Evolutionary conservation across 2,329 filamentous ascomycete genomes (phyloP).

Genomic region (Cladosporium sp.): DNA sequence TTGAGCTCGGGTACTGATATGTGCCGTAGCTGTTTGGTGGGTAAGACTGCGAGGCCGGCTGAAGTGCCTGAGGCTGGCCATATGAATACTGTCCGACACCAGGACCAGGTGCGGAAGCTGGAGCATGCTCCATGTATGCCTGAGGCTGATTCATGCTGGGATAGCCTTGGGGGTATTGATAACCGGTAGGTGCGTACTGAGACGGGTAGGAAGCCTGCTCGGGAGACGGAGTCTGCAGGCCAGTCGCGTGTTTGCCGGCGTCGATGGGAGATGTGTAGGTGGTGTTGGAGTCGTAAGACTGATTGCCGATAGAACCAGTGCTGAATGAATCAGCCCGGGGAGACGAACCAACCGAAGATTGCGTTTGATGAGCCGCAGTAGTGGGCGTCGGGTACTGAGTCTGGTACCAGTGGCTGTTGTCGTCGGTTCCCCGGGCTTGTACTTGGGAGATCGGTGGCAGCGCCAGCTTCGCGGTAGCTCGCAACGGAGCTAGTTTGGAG

Average conservation of each 20-base stretch:
- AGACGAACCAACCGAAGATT: slow-evolving; percentile 68
- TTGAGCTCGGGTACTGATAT: slow-evolving; percentile 70
- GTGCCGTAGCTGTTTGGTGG: slow-evolving; percentile 63
- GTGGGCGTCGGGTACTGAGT: slow-evolving; percentile 12
- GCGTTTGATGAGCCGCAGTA: slow-evolving; percentile 43
- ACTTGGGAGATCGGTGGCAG: slow-evolving; percentile 80
- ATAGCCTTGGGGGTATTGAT: slow-evolving; percentile 33
- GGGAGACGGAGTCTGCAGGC: slow-evolving; percentile 69
- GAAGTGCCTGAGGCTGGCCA: slow-evolving; percentile 54
- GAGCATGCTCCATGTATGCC: slow-evolving; percentile 76
- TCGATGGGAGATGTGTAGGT: slow-evolving; percentile 54
- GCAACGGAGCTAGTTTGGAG: slow-evolving; percentile 6
- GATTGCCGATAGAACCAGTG: slow-evolving; percentile 46
- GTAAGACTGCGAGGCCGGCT: slow-evolving; percentile 31
- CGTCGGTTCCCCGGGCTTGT: slow-evolving; percentile 73
- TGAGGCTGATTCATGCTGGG: slow-evolving; percentile 75
- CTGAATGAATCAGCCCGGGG: slow-evolving; percentile 73
- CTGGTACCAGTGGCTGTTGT: slow-evolving; percentile 13
- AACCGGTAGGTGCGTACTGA: slow-evolving; percentile 13
- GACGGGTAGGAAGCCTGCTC: slow-evolving; percentile 15
- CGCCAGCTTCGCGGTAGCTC: slow-evolving; percentile 84
- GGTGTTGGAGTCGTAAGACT: slow-evolving; percentile 48
- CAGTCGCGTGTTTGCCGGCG: slow-evolving; percentile 37
- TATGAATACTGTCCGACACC: slow-evolving; percentile 74
- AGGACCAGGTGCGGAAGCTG: slow-evolving; percentile 61